These are phyloP conservation scores for Sclerotinia glacialis DNA, from an alignment of 2,329 filamentous ascomycete genomes.

Conservation along the genomic window DNA sequence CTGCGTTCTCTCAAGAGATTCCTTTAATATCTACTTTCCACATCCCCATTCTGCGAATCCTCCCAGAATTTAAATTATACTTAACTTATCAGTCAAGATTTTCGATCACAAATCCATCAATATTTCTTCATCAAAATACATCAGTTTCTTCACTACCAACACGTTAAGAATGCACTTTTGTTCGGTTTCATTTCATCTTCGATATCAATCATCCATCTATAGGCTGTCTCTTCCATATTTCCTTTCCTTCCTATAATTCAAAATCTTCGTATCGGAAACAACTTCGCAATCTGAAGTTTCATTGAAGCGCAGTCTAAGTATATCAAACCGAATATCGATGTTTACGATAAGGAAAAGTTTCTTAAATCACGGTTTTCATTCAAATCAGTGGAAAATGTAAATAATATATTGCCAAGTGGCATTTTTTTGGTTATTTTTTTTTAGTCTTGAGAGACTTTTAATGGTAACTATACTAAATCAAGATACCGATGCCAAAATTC, in stretches of 20 bases:
- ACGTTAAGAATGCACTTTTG: too few species aligned
- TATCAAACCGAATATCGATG: neutral
- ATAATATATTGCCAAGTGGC: slow-evolving; percentile 26
- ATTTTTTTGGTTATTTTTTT: slow-evolving; percentile 32
- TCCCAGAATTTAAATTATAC: neutral
- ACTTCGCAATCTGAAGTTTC: too few species aligned
- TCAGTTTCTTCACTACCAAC: neutral
- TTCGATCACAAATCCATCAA: neutral
- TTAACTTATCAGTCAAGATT: neutral
- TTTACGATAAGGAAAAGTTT: neutral
- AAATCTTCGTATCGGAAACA: neutral
- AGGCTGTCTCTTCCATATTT: neutral
- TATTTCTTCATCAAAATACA: too few species aligned
- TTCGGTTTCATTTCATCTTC: neutral
- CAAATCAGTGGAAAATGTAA: neutral
- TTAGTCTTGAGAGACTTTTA: slow-evolving; percentile 20
- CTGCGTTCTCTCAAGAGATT: neutral
- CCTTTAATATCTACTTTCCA: neutral
- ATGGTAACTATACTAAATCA: slow-evolving; percentile 25
- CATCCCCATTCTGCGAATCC: neutral
- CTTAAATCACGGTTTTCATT: neutral
- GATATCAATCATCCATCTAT: neutral
- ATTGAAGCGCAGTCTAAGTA: too few species aligned
- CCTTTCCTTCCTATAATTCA: neutral
- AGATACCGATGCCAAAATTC: slow-evolving; percentile 19